phyloP scores from a whole-genome alignment of 768 basidiomycete genomes.

The Tricholoma sp. region DNA sequence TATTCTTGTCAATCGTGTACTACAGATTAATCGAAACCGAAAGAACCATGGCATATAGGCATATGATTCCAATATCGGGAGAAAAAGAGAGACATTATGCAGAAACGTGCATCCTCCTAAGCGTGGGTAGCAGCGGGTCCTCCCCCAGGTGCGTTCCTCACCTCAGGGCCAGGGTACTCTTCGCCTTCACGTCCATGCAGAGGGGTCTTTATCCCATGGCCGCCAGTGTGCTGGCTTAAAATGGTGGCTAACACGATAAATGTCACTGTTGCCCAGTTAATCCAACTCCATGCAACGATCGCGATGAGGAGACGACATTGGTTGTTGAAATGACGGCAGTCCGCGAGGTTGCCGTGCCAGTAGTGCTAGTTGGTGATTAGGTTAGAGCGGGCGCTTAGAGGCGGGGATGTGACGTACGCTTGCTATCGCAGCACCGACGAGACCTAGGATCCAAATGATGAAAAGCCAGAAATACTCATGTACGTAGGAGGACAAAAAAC shows the following conservation, averaged over 20 bases:
- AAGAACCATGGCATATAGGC: not conserved
- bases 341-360: slow-evolving; percentile 50
- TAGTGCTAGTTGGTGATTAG: slow-evolving; percentile 23
- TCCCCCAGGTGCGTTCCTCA: not conserved
- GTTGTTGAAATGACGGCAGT: slow-evolving; percentile 45
- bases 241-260: slow-evolving; percentile 42
- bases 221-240: slow-evolving; percentile 7
- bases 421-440: slow-evolving; percentile 57
- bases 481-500: slow-evolving; percentile 36
- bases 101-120: not conserved
- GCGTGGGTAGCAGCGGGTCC: not conserved
- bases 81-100: not conserved
- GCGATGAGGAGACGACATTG: slow-evolving; percentile 57
- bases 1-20: not conserved
- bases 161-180: not conserved
- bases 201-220: not conserved
- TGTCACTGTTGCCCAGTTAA: slow-evolving; percentile 49
- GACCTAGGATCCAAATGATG: slow-evolving; percentile 55
- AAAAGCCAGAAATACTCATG: slow-evolving; percentile 46
- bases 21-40: not conserved
- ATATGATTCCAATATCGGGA: not conserved
- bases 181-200: not conserved
- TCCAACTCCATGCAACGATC: slow-evolving; percentile 66
- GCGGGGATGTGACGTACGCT: slow-evolving; percentile 37
- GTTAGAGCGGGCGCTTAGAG: not conserved